Percentiles rank a stretch among this genome's conserved stretches.
These are phyloP conservation scores for Ceriops decandra DNA, from an alignment of 345 rosid species.

Conservation along the genomic window DNA sequence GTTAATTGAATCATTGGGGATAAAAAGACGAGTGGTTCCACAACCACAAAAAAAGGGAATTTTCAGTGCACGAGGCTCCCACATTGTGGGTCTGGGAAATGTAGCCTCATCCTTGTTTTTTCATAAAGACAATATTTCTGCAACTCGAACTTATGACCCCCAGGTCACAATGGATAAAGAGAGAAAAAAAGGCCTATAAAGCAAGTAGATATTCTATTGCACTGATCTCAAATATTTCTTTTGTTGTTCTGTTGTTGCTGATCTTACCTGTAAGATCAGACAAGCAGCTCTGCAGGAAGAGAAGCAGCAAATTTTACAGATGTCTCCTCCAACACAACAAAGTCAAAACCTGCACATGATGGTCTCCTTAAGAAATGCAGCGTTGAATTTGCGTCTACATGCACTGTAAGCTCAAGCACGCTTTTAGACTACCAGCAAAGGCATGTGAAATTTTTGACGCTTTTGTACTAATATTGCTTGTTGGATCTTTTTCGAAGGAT, in stretches of 20 bases:
- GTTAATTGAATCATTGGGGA: too few relatives aligned
- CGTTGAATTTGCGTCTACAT: slow-evolving; percentile 32
- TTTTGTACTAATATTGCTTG: background rate
- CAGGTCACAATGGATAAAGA: too few relatives aligned
- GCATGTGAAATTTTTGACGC: background rate
- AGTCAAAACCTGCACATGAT: slow-evolving; percentile 20
- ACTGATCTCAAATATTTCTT: background rate
- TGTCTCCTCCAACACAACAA: slow-evolving; percentile 2
- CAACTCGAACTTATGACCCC: too few relatives aligned
- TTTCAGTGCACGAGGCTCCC: too few relatives aligned
- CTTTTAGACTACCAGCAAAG: slow-evolving; percentile 6
- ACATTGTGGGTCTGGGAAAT: too few relatives aligned
- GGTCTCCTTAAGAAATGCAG: slow-evolving; percentile 42
- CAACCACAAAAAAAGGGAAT: too few relatives aligned
- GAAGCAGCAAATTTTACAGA: slow-evolving; percentile 18
- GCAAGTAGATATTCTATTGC: too few relatives aligned
- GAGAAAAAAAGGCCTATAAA: too few relatives aligned
- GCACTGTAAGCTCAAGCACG: slow-evolving; percentile 28
- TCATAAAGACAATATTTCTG: too few relatives aligned
- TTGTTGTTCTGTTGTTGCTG: background rate
- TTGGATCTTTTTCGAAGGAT: slow-evolving; percentile 29
- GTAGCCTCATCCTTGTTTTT: too few relatives aligned
- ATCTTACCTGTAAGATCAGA: slow-evolving; percentile 21
- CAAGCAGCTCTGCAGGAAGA: slow-evolving; percentile 8
- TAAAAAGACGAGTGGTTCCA: too few relatives aligned